Evolutionary conservation across 2,329 filamentous ascomycete genomes (phyloP).

Genomic region (Aspergillus melleus): DNA sequence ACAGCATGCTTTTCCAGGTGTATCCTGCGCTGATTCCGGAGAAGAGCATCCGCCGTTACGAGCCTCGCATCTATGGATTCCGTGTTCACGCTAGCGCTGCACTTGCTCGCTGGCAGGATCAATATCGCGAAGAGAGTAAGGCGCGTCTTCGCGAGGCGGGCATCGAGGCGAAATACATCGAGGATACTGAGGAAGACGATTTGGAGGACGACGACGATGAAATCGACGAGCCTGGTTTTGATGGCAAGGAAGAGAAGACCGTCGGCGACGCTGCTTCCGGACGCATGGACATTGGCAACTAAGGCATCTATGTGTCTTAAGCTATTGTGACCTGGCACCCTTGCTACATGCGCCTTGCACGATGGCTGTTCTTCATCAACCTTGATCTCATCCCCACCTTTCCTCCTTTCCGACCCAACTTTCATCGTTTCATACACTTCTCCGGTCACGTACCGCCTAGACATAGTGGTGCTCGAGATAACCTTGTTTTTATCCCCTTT

Average conservation of each 20-base stretch:
- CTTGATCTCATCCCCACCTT: neutral
- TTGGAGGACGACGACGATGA: conserved; percentile 39
- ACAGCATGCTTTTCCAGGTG: conserved; percentile 98
- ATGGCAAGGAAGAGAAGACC: conserved; percentile 24
- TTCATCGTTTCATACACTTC: neutral
- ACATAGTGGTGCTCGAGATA: neutral
- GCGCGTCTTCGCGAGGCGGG: conserved; percentile 66
- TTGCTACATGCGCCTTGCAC: neutral
- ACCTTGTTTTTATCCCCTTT: neutral
- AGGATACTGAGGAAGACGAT: conserved; percentile 62
- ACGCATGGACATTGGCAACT: conserved; percentile 40
- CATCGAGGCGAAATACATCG: conserved; percentile 75
- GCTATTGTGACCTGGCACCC: neutral
- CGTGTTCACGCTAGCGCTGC: conserved; percentile 88
- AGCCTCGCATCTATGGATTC: conserved; percentile 91
- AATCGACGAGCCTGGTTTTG: conserved; percentile 9
- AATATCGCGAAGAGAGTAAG: conserved; percentile 78
- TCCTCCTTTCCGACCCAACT: neutral
- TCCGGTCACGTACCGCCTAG: neutral
- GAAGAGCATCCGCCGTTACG: conserved; percentile 83
- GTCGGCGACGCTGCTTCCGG: conserved; percentile 32
- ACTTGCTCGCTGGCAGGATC: conserved; percentile 86
- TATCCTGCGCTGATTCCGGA: conserved; percentile 85
- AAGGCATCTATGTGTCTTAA: conserved; percentile 12
- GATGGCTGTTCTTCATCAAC: neutral